Evolutionary conservation across 208 protist genomes (phyloP).

Genomic region (Trypanosoma congolense): DNA sequence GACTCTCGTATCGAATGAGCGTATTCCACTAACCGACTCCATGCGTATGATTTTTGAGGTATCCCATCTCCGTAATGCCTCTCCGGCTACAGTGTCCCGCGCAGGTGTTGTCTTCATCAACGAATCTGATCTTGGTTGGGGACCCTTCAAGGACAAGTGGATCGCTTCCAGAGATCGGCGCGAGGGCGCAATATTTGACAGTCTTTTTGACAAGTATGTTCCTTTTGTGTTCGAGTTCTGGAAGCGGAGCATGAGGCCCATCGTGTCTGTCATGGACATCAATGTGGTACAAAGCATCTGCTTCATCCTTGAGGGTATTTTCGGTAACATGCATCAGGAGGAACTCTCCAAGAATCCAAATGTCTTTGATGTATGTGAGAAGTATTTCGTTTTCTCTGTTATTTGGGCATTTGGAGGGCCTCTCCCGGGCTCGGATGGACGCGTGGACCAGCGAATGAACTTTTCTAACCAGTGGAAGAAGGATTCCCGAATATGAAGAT

Average conservation of each 20-base stretch:
- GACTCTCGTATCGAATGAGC: conserved; percentile 97
- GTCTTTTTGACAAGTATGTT: conserved; percentile 97
- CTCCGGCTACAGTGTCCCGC: conserved; percentile 97
- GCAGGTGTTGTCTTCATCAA: conserved; percentile 98
- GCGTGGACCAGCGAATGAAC: conserved; percentile 87
- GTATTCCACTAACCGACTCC: conserved; percentile 95
- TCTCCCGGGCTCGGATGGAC: conserved; percentile 92
- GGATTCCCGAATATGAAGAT: conserved; percentile 92
- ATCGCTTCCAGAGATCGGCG: conserved; percentile 87
- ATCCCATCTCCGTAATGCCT: conserved; percentile 95
- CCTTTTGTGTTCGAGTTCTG: conserved; percentile 92
- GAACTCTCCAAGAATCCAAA: conserved; percentile 83
- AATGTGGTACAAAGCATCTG: conserved; percentile 96
- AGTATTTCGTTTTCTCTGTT: conserved; percentile 96
- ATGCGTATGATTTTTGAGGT: conserved; percentile 99
- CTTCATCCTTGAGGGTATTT: conserved; percentile 94
- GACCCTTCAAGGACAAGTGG: conserved; percentile 95
- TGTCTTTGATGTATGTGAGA: conserved; percentile 93
- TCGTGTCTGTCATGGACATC: conserved; percentile 92
- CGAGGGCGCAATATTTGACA: conserved; percentile 91
- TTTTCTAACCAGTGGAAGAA: conserved; percentile 96
- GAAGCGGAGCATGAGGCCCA: conserved; percentile 82
- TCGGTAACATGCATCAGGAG: conserved; percentile 76
- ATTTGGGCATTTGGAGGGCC: conserved; percentile 97
- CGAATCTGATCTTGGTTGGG: conserved; percentile 96